Conservation (phyloP, 192 early-diverging fungal genomes). For the Spinellus fusiger region DNA sequence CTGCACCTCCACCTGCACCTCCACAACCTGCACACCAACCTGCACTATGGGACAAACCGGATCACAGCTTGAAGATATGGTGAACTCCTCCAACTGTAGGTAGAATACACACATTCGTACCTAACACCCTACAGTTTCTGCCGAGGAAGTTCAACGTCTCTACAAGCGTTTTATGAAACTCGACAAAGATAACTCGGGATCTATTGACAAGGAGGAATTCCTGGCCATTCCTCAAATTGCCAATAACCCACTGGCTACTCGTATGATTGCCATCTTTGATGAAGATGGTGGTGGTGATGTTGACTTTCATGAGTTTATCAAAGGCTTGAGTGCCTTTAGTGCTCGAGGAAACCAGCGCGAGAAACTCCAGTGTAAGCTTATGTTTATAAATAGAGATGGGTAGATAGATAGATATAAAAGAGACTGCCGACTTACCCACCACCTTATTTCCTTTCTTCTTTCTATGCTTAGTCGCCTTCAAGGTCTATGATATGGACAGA, state of each 20-base stretch:
- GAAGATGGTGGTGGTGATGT: slow-evolving; percentile 97
- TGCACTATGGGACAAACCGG: slow-evolving; percentile 56
- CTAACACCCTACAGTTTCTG: slow-evolving; percentile 78
- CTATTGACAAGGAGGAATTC: slow-evolving; percentile 97
- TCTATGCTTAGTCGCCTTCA: slow-evolving; percentile 78
- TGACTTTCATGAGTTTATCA: slow-evolving; percentile 98
- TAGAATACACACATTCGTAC: too few species aligned
- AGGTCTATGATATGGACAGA: slow-evolving; percentile 98
- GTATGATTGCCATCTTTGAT: slow-evolving; percentile 96
- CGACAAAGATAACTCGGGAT: slow-evolving; percentile 94
- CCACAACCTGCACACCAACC: not conserved
- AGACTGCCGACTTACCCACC: too few species aligned
- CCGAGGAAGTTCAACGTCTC: slow-evolving; percentile 93
- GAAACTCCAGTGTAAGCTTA: slow-evolving; percentile 82
- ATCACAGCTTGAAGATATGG: slow-evolving; percentile 74
- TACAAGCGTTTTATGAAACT: slow-evolving; percentile 99
- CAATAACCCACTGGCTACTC: slow-evolving; percentile 92
- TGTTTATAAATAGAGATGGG: not conserved
- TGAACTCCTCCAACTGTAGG: slow-evolving; percentile 74
- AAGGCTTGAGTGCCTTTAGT: slow-evolving; percentile 89
- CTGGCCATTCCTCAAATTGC: slow-evolving; percentile 94
- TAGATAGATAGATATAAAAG: too few species aligned
- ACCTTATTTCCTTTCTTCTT: slow-evolving; percentile 12
- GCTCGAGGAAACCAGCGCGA: slow-evolving; percentile 91
- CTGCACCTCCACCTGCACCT: not conserved